Evolutionary conservation across 176 grass and related monocot species (phyloP), one percentile per base, ranked within the genome.

Genomic region (Oryza australiensis): DNA sequence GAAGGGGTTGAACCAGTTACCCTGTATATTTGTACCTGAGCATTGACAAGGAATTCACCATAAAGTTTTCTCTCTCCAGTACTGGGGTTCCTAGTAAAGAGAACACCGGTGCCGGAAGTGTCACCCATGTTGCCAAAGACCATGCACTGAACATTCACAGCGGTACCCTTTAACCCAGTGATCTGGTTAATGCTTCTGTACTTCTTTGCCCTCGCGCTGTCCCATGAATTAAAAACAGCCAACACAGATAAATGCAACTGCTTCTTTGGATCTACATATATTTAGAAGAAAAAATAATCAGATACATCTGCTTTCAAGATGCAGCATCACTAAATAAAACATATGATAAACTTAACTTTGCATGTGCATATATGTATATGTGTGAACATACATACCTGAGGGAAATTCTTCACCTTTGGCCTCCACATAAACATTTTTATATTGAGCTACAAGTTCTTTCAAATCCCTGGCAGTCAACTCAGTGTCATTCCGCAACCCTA

Each of bases 61-160:
- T 99, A 99, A 76, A 99, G 91, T 85, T 96, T 99, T 78, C 90
- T 95, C 85, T 99, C 93, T 43, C 97, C 97, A 0, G 97, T 99
- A 85, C 89, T 99, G 20, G 97, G 97, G 37, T 94, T 96, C 59
- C 97, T 80, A 15, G 97, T 99, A 77, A 99, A 99, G 65, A 99
- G 91, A 24, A 99, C 97, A 18, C 97, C 97, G 0, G 97, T 99
- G 1, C 97, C 97, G 3, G 97, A 99, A 26, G 91, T 94, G 82
- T 92, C 72, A 2, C 97, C 97, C 97, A 99, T 99, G 91, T 99
- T 99, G 32, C 97, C 97, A 40, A 94, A 99, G 69, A 99, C 97
- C 97, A 99, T 99, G 73, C 75, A 91, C 85, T 99, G 97, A 35
- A 99, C 91, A 72, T 99, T 99, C 3, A 99, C 97, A 5, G 97